Evolutionary conservation across 352 stramenopile genomes (phyloP).

Genomic region (Globisporangium mamillatum): DNA sequence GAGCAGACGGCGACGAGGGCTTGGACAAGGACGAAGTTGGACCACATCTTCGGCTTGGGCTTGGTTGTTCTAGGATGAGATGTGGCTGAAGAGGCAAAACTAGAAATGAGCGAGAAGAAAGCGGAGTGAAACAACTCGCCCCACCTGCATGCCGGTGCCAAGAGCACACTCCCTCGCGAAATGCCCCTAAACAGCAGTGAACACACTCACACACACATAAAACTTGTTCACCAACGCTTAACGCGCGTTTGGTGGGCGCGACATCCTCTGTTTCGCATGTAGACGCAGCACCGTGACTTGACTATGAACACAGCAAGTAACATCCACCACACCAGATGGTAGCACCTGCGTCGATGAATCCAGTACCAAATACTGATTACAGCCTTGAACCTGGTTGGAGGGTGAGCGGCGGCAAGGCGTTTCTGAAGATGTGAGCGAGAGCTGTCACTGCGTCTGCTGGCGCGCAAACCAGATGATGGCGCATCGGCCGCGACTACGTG

Average conservation of each 20-base stretch:
- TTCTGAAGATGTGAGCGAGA: not conserved
- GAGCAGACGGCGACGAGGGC: slow-evolving; percentile 15
- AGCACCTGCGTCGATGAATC: slow-evolving; percentile 9
- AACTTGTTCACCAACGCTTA: not conserved
- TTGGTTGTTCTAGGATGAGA: slow-evolving; percentile 5
- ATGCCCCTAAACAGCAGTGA: not conserved
- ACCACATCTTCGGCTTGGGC: slow-evolving; percentile 10
- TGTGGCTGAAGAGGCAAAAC: slow-evolving; percentile 8
- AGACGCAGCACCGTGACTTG: not conserved
- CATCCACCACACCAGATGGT: slow-evolving; percentile 3
- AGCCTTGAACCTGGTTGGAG: slow-evolving; percentile 10
- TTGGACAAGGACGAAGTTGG: slow-evolving; percentile 10
- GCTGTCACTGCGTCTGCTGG: not conserved
- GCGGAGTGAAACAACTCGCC: not conserved
- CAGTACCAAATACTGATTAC: slow-evolving; percentile 12
- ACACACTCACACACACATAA: not conserved
- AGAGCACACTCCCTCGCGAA: not conserved
- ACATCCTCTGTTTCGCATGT: not conserved
- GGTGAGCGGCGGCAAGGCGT: too few species aligned
- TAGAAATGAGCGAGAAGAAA: slow-evolving; percentile 8
- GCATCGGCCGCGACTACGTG: not conserved
- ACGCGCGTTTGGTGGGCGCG: not conserved
- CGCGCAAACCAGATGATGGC: not conserved
- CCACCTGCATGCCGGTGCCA: not conserved
- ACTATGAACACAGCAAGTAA: slow-evolving; percentile 3